These are phyloP conservation scores for Pichia sorboxylosa DNA, from an alignment of 1,139 yeast species.

Conservation along the genomic window DNA sequence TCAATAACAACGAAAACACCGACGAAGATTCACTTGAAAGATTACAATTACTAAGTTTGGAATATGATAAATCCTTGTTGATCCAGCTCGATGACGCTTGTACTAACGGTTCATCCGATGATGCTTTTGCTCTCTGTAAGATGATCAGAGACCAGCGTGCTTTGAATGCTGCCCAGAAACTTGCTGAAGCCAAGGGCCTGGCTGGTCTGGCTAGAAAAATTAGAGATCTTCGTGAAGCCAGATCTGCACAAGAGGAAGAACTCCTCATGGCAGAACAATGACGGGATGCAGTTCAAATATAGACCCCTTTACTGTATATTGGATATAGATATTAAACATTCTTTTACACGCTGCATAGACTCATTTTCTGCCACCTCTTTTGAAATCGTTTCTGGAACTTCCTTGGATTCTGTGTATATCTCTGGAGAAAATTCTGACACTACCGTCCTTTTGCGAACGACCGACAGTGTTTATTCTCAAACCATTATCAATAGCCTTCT, in stretches of 20 bases:
- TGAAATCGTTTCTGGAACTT: not conserved
- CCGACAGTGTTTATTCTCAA: slow-evolving; percentile 67
- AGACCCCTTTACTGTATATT: not conserved
- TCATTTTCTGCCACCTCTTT: not conserved
- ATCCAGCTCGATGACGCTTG: slow-evolving; percentile 73
- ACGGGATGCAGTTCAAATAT: no score
- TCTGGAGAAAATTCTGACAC: slow-evolving; percentile 54
- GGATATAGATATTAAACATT: no score
- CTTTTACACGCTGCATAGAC: no score
- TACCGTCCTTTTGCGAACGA: slow-evolving; percentile 67
- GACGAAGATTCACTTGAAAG: slow-evolving; percentile 33
- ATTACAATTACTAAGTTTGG: slow-evolving; percentile 36
- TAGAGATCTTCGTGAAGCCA: slow-evolving; percentile 50
- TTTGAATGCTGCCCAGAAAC: slow-evolving; percentile 69
- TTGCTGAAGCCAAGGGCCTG: slow-evolving; percentile 70
- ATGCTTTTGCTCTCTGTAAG: slow-evolving; percentile 60
- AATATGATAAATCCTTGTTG: slow-evolving; percentile 63
- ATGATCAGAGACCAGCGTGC: slow-evolving; percentile 71
- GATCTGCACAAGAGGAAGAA: slow-evolving; percentile 28
- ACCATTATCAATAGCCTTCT: slow-evolving; percentile 55
- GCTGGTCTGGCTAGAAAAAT: slow-evolving; percentile 55
- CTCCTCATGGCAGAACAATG: no score
- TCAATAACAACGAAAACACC: slow-evolving; percentile 29
- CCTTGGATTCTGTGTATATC: slow-evolving; percentile 46
- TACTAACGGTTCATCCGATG: slow-evolving; percentile 48